These are phyloP conservation scores for Euphorbia corollata DNA, from an alignment of 441 rosid species.

Conservation along the genomic window DNA sequence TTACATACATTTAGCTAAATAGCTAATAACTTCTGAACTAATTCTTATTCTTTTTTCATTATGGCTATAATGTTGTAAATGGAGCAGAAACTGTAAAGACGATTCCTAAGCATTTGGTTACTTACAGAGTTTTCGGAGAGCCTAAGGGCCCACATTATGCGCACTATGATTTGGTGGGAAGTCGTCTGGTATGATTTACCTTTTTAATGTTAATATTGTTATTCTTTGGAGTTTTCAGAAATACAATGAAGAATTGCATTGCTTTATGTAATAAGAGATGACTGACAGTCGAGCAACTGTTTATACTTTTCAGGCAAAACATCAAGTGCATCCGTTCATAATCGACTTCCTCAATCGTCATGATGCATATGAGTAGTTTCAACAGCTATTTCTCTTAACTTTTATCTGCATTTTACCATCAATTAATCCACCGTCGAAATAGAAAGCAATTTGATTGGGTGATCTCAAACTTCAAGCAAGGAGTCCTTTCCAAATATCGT, in stretches of 20 bases:
- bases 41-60: constrained; percentile 11
- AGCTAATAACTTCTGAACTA: background rate
- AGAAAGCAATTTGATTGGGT: background rate
- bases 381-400: background rate
- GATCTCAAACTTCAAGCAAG: background rate
- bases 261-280: background rate
- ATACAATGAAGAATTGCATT: background rate
- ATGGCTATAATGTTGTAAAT: constrained; percentile 8
- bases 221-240: too few species aligned
- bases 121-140: constrained; percentile 61
- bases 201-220: background rate
- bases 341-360: constrained; percentile 48
- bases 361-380: constrained; percentile 26
- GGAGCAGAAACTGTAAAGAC: constrained; percentile 60
- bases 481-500: background rate
- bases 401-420: background rate
- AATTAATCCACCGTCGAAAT: background rate
- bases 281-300: constrained; percentile 9
- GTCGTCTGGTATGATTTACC: constrained; percentile 40
- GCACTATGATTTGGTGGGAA: constrained; percentile 66
- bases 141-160: constrained; percentile 64
- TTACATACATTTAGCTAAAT: background rate
- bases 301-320: constrained; percentile 48
- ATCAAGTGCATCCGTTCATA: constrained; percentile 76
- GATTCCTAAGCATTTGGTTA: constrained; percentile 54